Base-by-base conservation (phyloP, 2,329 filamentous ascomycete species). In the Trichoderma hamatum region DNA sequence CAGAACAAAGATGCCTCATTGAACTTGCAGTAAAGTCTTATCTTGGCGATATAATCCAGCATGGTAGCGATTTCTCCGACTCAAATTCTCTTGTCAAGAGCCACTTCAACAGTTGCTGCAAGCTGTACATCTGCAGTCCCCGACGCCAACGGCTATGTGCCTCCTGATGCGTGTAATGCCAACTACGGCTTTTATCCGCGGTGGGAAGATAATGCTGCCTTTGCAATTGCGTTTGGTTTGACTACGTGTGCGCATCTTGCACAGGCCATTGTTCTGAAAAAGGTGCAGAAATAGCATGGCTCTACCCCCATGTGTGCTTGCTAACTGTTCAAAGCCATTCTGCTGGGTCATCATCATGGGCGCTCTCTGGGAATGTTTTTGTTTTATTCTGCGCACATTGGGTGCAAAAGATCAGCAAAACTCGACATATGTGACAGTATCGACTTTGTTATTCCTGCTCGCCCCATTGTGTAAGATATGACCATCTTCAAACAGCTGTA, bases 301-400 rank as follows among this genome's bases (percentile, higher is more conserved):
- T 34, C 24, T 11, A 59, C n/a, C 34, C 5, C 32, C 1, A 3
- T 26, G 3, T 5, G 7, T 9, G 9, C 6, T 13, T 34, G 1
- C 3, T 55, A 52, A 16, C 36, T 3, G 9, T 55, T 73, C 30
- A 1, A 32, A 62, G 34, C 13, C 49, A 56, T 79, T 77, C 55
- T 79, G 74, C 68, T 82, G 80, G 80, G 79, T 83, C 11, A 62
- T 81, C 3, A 76, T 81, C 34, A 82, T 82, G 78, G 80, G 78
- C 13, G 77, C 71, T 0, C 30, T 72, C 0, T 83, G 80, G 80
- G 80, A 84, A 69, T 76, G 76, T 4, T 67, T 76, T 3, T 80
- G 76, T n/a, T 83, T 83, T 67, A 67, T 76, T 32, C 71, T 82
- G 16, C 78, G 78, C 60, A 73, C 79, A 0, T 30, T 81, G 5